Conservation (phyloP, 768 basidiomycete genomes). For the Auriculariales sp. region DNA sequence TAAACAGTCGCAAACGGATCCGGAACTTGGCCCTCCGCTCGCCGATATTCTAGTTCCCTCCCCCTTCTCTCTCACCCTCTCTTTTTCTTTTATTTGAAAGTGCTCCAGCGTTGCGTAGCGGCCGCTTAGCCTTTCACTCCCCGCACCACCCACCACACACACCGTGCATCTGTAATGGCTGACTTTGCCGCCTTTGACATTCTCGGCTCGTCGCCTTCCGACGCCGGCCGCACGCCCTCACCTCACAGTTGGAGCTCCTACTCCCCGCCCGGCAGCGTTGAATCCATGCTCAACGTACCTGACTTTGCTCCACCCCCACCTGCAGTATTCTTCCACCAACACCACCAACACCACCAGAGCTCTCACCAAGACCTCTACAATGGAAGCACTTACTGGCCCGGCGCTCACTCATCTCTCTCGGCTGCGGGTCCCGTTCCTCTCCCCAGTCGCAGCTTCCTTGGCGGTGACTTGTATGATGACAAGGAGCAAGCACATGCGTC, state of each 20-base stretch:
- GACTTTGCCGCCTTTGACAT: too few species aligned
- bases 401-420: conserved; percentile 18
- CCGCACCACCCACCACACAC: not conserved
- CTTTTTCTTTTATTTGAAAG: too few species aligned
- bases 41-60: too few species aligned
- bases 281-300: not conserved
- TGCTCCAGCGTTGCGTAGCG: too few species aligned
- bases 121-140: not conserved
- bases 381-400: not conserved
- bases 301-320: not conserved
- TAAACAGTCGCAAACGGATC: too few species aligned
- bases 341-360: not conserved
- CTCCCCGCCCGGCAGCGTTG: not conserved
- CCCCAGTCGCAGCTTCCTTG: conserved; percentile 37
- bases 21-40: too few species aligned
- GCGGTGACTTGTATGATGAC: conserved; percentile 59
- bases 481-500: conserved; percentile 12
- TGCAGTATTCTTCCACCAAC: not conserved
- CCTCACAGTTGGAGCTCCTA: not conserved
- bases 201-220: too few species aligned
- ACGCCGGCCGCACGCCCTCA: not conserved
- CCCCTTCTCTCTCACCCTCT: too few species aligned
- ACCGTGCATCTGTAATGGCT: not conserved
- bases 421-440: conserved; percentile 16
- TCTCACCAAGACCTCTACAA: not conserved